Base-by-base conservation (phyloP, 2,329 filamentous ascomycete genomes). In the Raffaelea albimanens region DNA sequence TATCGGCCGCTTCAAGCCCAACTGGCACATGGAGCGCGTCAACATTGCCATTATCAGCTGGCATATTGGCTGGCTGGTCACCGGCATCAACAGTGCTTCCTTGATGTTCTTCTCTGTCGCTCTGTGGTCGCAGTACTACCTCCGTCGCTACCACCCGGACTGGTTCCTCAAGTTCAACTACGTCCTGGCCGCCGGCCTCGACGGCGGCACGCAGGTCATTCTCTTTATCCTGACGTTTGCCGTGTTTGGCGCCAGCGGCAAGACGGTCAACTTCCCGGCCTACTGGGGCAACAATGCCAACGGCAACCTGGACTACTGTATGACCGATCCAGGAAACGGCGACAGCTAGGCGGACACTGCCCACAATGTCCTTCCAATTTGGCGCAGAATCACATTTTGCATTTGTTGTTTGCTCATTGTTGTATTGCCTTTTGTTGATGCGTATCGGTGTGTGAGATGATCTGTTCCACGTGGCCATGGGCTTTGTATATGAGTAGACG, bases 241-340 rank as follows among this genome's bases (percentile, higher is more conserved):
- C 0, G 62, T 73, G 1, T 64, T 68, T 38, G 69, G 69, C 5
- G 69, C 63, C 1, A 61, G 59, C 45, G 67, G 76, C 78, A 46
- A 23, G 16, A 80, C 81, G 53, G 83, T 84, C 56, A 83, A 85
- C 50, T 82, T 82, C 21, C 83, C 83, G 43, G 84, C 80, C 31
- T 86, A 83, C 50, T 87, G 80, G 69, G 82, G 83, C 46, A 74
- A 78, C 53, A 80, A 79, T 0, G 75, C 74, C 0, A 82, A 89
- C 60, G 85, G 85, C 36, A 85, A 90, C 59, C 78, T 89, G 61
- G 85, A 89, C 62, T 83, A 88, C 61, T 90, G 85, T 11, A 38
- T 23, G 85, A 19, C 18, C 7, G 34, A 38, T 19, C 34, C 34
- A 5, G 34, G 14, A 5, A 38, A 38, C 16, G 31, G 31, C 10